phyloP scores from a whole-genome alignment of 2,329 filamentous ascomycete species.

The Fonsecaea multimorphosa region DNA sequence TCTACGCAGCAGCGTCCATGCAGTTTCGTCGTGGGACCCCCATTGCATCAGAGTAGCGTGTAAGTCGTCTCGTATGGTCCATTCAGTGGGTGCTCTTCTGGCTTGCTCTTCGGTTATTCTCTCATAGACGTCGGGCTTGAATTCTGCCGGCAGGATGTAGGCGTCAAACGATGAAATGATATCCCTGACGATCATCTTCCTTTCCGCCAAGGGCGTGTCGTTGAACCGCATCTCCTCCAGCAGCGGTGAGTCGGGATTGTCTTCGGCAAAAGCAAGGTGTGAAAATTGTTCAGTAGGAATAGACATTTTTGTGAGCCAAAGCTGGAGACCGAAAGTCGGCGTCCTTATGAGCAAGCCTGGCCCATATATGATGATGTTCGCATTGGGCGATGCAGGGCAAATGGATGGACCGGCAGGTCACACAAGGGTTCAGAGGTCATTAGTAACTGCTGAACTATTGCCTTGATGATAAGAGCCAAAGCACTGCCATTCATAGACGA shows the following conservation, averaged over 20 bases:
- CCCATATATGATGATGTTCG: neutral
- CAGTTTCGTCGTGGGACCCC: conserved; percentile 52
- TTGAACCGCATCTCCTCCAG: conserved; percentile 27
- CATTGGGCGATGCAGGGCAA: conserved; percentile 7
- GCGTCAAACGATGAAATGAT: conserved; percentile 54
- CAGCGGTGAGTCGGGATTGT: neutral
- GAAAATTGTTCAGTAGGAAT: conserved; percentile 31
- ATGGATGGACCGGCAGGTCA: conserved; percentile 20
- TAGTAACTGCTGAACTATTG: conserved; percentile 18
- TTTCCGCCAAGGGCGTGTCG: conserved; percentile 19
- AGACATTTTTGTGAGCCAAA: conserved; percentile 23
- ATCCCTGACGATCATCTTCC: conserved; percentile 43
- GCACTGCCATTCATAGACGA: conserved; percentile 10
- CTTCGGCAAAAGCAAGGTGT: conserved; percentile 23
- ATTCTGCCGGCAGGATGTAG: conserved; percentile 50
- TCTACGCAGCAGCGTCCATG: conserved; percentile 51
- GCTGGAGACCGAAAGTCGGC: neutral
- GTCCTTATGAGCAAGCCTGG: conserved; percentile 1
- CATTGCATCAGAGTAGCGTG: conserved; percentile 54
- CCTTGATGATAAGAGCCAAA: conserved; percentile 21
- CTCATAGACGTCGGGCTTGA: conserved; percentile 49
- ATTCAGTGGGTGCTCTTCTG: conserved; percentile 47
- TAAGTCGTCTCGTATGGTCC: conserved; percentile 53
- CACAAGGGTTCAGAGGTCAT: conserved; percentile 9
- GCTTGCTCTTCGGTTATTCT: conserved; percentile 41